phyloP scores from a whole-genome alignment of 2,329 filamentous ascomycete species.

The Neopestalotiopsis rosae region DNA sequence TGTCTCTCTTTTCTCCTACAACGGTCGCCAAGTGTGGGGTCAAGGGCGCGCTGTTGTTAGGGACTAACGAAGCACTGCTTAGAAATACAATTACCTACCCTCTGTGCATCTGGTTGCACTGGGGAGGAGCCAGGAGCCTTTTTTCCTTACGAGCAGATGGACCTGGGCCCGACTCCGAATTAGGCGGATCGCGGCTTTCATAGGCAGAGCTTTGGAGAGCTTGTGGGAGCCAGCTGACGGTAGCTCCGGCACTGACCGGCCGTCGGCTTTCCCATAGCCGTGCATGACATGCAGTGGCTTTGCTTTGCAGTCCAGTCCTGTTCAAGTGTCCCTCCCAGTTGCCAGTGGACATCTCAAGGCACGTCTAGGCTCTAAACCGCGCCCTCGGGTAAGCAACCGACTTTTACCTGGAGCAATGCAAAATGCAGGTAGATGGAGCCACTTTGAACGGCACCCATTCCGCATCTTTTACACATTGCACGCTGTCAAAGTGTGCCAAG shows the following conservation, averaged over 20 bases:
- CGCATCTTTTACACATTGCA: no score
- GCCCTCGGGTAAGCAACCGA: no score
- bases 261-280: neutral
- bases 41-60: constrained; percentile 24
- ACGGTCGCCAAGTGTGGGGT: constrained; percentile 22
- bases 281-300: neutral
- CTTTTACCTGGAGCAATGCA: no score
- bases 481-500: no score
- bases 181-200: constrained; percentile 18
- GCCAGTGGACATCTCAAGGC: no score
- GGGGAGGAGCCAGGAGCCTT: neutral
- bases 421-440: no score
- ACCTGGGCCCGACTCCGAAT: constrained; percentile 1
- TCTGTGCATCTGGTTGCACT: constrained; percentile 13
- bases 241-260: constrained; percentile 1
- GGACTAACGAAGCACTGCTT: constrained; percentile 33
- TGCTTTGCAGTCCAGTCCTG: no score
- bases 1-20: constrained; percentile 17
- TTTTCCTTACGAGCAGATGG: neutral
- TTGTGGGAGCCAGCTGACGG: constrained; percentile 1
- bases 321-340: no score
- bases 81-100: constrained; percentile 34
- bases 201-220: neutral
- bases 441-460: no score
- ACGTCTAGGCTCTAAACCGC: no score